Conservation (phyloP, 495 filamentous ascomycete genomes). For the Aspergillus homomorphus region DNA sequence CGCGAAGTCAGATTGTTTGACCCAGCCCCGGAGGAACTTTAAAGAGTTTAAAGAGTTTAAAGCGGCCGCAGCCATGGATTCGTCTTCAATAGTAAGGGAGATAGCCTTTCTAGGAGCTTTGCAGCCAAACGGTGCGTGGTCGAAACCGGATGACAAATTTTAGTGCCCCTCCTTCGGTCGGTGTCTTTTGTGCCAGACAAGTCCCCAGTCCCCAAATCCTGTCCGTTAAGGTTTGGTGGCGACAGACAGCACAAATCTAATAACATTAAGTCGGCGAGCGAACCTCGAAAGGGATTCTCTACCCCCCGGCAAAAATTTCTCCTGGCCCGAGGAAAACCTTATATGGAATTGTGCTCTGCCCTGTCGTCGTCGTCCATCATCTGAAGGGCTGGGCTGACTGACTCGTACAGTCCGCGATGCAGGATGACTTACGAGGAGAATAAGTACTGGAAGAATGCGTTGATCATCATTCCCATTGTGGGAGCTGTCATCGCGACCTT, state of each 20-base stretch:
- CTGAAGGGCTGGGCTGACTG: background rate
- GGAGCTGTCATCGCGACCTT: constrained; percentile 17
- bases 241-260: constrained; percentile 1
- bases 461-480: constrained; percentile 21
- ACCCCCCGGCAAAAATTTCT: background rate
- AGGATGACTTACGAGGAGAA: constrained; percentile 16
- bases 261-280: background rate
- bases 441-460: constrained; percentile 20
- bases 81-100: background rate
- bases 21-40: no score
- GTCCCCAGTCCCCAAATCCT: background rate
- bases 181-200: background rate
- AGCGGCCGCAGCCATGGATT: background rate
- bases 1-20: no score
- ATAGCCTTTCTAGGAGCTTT: background rate
- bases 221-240: constrained; percentile 4
- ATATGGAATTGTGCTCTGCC: constrained; percentile 5
- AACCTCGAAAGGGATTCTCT: background rate
- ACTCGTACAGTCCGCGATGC: constrained; percentile 7
- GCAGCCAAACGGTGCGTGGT: background rate
- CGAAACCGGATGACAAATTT: background rate
- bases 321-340: background rate
- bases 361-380: background rate
- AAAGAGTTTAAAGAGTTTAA: background rate
- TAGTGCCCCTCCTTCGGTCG: background rate